Percentiles rank a stretch among this genome's conserved stretches.
phyloP scores from a whole-genome alignment of 2,329 filamentous ascomycete species.

The Fusarium sp. region DNA sequence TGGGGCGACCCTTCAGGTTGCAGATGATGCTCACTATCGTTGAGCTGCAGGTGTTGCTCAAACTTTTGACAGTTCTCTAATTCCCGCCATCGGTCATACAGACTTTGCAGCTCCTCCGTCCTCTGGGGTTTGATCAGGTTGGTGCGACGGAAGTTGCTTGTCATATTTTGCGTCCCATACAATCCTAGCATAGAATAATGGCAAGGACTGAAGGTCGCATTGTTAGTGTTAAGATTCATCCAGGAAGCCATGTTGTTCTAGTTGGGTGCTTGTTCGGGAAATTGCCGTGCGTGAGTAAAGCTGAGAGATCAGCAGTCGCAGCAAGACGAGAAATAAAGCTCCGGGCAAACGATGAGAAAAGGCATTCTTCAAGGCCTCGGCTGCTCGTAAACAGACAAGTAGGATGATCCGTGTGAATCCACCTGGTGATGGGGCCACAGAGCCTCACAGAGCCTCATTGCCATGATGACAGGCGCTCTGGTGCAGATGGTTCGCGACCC shows the following conservation, averaged over 20 bases:
- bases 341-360: not conserved
- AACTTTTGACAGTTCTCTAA: slow-evolving; percentile 12
- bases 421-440: slow-evolving; percentile 2
- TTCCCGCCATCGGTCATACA: slow-evolving; percentile 30
- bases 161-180: not conserved
- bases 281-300: not conserved
- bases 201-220: not conserved
- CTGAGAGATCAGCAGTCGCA: not conserved
- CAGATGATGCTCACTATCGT: not conserved
- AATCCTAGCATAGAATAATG: not conserved
- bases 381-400: not conserved
- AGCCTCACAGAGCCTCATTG: slow-evolving; percentile 16
- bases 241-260: not conserved
- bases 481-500: slow-evolving; percentile 10
- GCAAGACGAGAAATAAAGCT: not conserved
- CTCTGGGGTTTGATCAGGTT: slow-evolving; percentile 2
- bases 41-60: slow-evolving; percentile 1
- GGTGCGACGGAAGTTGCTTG: not conserved
- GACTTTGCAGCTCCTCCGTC: slow-evolving; percentile 28
- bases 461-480: not conserved
- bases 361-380: not conserved
- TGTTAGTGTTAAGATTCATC: not conserved
- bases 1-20: slow-evolving; percentile 7
- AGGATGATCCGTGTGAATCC: not conserved
- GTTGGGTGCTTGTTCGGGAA: not conserved